Evolutionary conservation across 2,329 filamentous ascomycete genomes (phyloP), one percentile per base, ranked within the genome.

Genomic region (Passalora sequoiae): DNA sequence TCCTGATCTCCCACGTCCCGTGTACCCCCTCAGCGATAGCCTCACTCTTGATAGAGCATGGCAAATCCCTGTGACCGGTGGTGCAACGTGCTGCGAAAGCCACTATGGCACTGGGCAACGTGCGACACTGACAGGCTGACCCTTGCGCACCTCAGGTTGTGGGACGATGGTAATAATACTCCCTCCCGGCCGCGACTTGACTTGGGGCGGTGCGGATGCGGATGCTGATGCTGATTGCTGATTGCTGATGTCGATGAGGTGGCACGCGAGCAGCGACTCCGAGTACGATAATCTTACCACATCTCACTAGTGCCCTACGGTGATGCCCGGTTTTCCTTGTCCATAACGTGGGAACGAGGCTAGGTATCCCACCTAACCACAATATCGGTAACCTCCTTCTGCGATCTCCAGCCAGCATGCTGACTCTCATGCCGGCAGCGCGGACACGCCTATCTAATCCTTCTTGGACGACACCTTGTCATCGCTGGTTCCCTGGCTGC

Each of bases 351-450:
- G 24, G 6, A 6, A 12, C 24, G 24, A 27, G 24, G 24, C 24
- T 27, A 27, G 12, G 24, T 27, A 27, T 27, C 24, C 12, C 12
- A 27, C 6, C 12, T 27, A 27, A 27, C 24, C 24, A 27, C 6
- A 27, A 27, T 27, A 6, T 27, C 24, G 24, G 24, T 27, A 27
- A 12, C 24, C 6, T 27, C n/a, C 33, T n/a, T 12, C 10, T 36
- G 7, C 33, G 4, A 36, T 36, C 32, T 5, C 32, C 19, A 24
- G n/a, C 43, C 42, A 40, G 44, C 40, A 50, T 47, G 22, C 31
- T 47, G 47, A 44, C 40, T 46, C 40, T 28, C 43, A 47, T 50
- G 38, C 47, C 47, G 47, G 47, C 47, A 46, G 47, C 31, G 16
- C 31, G 31, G 39, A 21, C 32, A n/a, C 45, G 45, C 40, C 17